Percentiles rank a stretch among this genome's conserved stretches.
These are phyloP conservation scores for Poronia punctata DNA, from an alignment of 495 filamentous ascomycete species.

Conservation along the genomic window DNA sequence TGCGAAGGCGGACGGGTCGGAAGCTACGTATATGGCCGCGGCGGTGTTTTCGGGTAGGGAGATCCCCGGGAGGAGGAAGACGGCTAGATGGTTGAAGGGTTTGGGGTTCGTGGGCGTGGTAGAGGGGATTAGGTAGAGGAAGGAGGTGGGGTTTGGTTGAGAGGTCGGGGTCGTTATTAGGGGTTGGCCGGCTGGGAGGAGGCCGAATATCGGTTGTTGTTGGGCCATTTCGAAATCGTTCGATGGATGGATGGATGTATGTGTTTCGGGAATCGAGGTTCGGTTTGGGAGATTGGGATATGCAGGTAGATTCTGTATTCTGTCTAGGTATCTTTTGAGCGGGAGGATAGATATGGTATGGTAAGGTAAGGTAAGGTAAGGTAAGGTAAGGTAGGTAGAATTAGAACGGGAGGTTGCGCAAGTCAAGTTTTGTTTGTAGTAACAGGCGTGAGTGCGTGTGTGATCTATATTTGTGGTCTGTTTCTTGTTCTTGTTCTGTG, in stretches of 20 bases:
- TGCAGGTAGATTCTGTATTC: too few species aligned
- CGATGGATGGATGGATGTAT: neutral
- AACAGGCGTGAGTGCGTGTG: too few species aligned
- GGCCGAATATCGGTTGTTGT: constrained; percentile 33
- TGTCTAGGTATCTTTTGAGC: too few species aligned
- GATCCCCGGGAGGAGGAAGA: constrained; percentile 82
- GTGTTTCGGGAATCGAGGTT: constrained; percentile 1
- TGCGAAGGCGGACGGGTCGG: constrained; percentile 22
- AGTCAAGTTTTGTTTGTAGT: too few species aligned
- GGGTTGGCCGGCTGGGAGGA: constrained; percentile 45
- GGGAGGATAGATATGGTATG: too few species aligned
- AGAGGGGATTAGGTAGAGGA: constrained; percentile 39
- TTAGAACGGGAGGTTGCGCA: too few species aligned
- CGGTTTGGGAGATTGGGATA: too few species aligned
- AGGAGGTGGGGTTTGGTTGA: constrained; percentile 29
- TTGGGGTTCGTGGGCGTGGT: constrained; percentile 17
- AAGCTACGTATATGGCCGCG: constrained; percentile 80
- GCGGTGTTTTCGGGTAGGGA: constrained; percentile 67
- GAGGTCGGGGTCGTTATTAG: constrained; percentile 37
- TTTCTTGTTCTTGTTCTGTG: too few species aligned
- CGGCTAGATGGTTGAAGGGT: constrained; percentile 69
- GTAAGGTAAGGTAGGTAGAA: too few species aligned
- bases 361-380: too few species aligned
- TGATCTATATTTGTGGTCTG: too few species aligned
- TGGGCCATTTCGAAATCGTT: neutral